A percentile compares a stretch with the other conserved stretches of the same genome.
phyloP scores from a whole-genome alignment of 1,139 yeast species.

The Yamadazyma sp. region DNA sequence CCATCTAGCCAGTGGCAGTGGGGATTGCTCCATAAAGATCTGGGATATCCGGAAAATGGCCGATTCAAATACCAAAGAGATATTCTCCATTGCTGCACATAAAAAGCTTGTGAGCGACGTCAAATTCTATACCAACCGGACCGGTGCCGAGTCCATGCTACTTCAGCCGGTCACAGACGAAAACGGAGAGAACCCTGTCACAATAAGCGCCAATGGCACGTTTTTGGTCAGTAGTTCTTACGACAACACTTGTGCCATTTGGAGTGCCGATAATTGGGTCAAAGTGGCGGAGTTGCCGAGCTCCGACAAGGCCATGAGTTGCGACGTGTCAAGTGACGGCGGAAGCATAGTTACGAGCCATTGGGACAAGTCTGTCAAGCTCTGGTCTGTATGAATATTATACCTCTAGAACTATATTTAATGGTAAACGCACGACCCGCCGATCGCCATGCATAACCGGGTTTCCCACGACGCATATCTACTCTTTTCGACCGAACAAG shows the following conservation, averaged over 20 bases:
- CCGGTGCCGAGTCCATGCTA: slow-evolving; percentile 4
- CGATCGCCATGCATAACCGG: no score
- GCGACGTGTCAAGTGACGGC: slow-evolving; percentile 53
- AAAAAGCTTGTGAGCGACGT: slow-evolving; percentile 70
- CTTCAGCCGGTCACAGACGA: slow-evolving; percentile 27
- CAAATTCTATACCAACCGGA: slow-evolving; percentile 42
- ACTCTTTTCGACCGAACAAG: neutral
- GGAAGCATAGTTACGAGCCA: slow-evolving; percentile 61
- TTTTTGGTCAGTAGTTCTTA: slow-evolving; percentile 64
- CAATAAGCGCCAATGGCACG: slow-evolving; percentile 37
- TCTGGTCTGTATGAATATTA: slow-evolving; percentile 40
- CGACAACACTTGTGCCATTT: slow-evolving; percentile 63
- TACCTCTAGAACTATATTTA: no score
- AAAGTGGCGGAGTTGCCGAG: slow-evolving; percentile 53
- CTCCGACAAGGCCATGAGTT: slow-evolving; percentile 70
- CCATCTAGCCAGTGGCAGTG: slow-evolving; percentile 80
- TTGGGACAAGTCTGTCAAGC: slow-evolving; percentile 78
- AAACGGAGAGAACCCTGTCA: slow-evolving; percentile 23
- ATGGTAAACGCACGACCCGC: no score
- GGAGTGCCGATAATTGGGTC: slow-evolving; percentile 77
- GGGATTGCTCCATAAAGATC: slow-evolving; percentile 74
- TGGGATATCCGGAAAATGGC: slow-evolving; percentile 75
- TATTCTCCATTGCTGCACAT: slow-evolving; percentile 72
- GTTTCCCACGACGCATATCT: no score
- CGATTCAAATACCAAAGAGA: slow-evolving; percentile 20